phyloP scores from a whole-genome alignment of 169 alveolate species.

The Amoebophrya sp. region DNA sequence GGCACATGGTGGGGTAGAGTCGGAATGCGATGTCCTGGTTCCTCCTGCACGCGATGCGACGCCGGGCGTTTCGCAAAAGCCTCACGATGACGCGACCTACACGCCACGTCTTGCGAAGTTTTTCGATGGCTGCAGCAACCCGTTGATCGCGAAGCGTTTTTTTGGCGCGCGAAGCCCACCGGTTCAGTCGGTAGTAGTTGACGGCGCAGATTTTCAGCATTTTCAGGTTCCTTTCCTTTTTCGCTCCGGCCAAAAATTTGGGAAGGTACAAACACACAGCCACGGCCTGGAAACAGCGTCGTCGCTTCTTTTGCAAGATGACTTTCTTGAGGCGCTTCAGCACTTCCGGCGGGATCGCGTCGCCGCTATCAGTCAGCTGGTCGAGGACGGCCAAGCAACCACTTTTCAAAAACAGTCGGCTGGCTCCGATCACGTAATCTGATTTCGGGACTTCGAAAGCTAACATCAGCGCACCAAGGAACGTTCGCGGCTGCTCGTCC shows the following conservation, averaged over 20 bases:
- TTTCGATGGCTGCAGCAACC: not conserved
- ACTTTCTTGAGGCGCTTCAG: not conserved
- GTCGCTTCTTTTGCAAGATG: not conserved
- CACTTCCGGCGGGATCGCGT: not conserved
- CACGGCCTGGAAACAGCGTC: not conserved
- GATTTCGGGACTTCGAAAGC: not conserved
- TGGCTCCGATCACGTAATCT: not conserved
- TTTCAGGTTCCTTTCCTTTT: not conserved
- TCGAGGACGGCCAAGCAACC: not conserved
- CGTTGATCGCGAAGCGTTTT: not conserved
- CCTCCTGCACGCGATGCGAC: not conserved
- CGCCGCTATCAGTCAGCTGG: not conserved
- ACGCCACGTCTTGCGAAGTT: not conserved
- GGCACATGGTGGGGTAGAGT: not conserved
- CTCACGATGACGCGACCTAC: not conserved
- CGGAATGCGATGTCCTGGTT: not conserved
- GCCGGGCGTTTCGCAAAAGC: not conserved
- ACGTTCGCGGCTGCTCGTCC: not conserved
- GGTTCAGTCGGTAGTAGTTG: not conserved
- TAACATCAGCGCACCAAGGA: not conserved
- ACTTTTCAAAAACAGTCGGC: not conserved
- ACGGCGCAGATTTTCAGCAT: not conserved
- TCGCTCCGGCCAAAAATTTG: not conserved
- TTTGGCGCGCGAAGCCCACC: not conserved
- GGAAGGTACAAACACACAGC: not conserved